Evolutionary conservation across 2,329 filamentous ascomycete genomes (phyloP), one percentile per base, ranked within the genome.

Genomic region (Alternaria longipes): DNA sequence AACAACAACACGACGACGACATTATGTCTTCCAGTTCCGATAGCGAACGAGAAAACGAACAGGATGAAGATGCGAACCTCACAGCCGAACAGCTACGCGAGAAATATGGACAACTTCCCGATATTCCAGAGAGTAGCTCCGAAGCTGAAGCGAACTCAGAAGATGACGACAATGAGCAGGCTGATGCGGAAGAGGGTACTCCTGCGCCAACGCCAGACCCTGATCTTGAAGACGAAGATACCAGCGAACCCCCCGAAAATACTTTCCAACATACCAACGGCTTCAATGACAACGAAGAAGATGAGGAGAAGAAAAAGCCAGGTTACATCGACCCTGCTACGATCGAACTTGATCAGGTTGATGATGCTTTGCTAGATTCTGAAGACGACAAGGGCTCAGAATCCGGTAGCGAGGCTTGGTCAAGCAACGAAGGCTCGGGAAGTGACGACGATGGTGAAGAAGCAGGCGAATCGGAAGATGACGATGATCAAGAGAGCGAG

Each of bases 101-200:
- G 40, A 93, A 93, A 74, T 93, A 92, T 65, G 87, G 87, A 8
- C 84, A 89, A 54, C 80, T 92, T 7, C 88, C 89, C 0, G 82
- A 83, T 18, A 63, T 78, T 8, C 68, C 70, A 2, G 66, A 87
- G 22, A 72, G 64, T 16, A 71, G 67, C 59, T 72, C 69, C 8
- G 68, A 73, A n/a, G 68, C 62, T 5, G 72, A 69, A 4, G 60
- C 60, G 4, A 64, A 65, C 3, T 67, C 62, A 9, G 81, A 81
- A 8, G 75, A 78, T 6, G 76, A 78, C 6, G 73, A 74, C 12
- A 73, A 76, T 6, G 73, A 74, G 16, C 75, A 73, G 3, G 71
- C 73, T 6, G 68, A 71, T 11, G 55, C 34, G 0, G 61, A 65
- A 28, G 66, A 68, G 11, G 62, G 65, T n/a, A 56, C 74, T 8